Evolutionary conservation across 768 basidiomycete genomes (phyloP).

Genomic region (Panellus pusillus): DNA sequence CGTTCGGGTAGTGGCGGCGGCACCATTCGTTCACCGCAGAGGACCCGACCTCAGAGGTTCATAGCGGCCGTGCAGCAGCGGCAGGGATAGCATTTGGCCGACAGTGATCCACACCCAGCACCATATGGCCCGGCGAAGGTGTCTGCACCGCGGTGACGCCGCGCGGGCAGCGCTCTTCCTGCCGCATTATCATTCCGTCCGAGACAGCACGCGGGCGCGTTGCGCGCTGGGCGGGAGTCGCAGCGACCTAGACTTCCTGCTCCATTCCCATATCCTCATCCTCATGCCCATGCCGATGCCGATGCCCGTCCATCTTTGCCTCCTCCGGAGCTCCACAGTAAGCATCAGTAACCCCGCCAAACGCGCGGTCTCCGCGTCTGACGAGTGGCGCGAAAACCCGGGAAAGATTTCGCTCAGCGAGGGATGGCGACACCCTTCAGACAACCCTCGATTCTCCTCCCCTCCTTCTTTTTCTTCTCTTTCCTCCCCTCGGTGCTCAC

Average conservation of each 20-base stretch:
- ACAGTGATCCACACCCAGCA: too few species aligned
- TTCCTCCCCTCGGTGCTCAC: slow-evolving; percentile 29
- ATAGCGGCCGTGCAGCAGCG: too few species aligned
- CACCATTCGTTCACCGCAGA: too few species aligned
- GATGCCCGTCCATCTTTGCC: slow-evolving; percentile 56
- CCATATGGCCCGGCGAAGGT: too few species aligned
- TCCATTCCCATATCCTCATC: slow-evolving; percentile 20
- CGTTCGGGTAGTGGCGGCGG: too few species aligned
- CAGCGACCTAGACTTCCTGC: slow-evolving; percentile 20
- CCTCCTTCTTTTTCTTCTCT: slow-evolving; percentile 21
- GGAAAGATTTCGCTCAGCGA: too few species aligned
- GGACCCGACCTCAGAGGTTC: too few species aligned
- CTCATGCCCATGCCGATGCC: too few species aligned
- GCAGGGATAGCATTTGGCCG: too few species aligned
- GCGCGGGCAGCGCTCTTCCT: slow-evolving; percentile 43
- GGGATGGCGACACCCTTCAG: slow-evolving; percentile 54
- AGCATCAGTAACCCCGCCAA: slow-evolving; percentile 27
- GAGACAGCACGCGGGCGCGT: slow-evolving; percentile 59
- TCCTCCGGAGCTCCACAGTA: slow-evolving; percentile 51
- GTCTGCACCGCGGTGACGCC: slow-evolving; percentile 59
- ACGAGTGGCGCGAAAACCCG: too few species aligned
- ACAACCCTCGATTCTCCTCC: slow-evolving; percentile 43
- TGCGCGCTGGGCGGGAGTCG: slow-evolving; percentile 48
- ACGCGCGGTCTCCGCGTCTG: too few species aligned
- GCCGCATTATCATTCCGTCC: slow-evolving; percentile 37